Conservation (phyloP, 148 eudicot genomes). For the Dysphania ambrosioides region DNA sequence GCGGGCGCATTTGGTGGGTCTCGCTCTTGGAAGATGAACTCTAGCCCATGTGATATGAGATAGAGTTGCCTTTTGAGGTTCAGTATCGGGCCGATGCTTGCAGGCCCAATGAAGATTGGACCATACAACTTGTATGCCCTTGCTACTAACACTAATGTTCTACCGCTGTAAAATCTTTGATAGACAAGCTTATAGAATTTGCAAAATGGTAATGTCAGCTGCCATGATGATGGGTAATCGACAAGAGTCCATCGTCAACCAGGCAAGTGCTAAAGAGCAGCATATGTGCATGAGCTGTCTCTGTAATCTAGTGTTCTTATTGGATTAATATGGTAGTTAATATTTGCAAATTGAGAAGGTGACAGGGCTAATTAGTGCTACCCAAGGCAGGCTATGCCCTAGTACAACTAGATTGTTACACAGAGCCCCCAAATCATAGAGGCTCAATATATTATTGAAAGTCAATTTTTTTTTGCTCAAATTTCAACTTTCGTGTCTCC, state of each 20-base stretch:
- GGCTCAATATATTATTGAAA: background rate
- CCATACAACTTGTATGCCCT: background rate
- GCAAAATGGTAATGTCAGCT: conserved; percentile 1
- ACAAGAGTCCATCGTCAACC: conserved; percentile 20
- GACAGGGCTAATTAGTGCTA: background rate
- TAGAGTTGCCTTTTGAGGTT: no score
- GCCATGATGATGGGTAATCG: background rate
- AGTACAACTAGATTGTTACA: background rate
- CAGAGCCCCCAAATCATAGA: background rate
- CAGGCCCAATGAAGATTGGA: no score
- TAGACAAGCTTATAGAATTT: conserved; percentile 15
- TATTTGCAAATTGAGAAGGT: background rate
- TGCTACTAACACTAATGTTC: conserved; percentile 16
- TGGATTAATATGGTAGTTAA: conserved; percentile 10
- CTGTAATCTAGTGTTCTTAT: conserved; percentile 23
- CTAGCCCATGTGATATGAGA: no score
- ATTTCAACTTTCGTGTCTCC: no score
- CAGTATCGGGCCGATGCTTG: no score
- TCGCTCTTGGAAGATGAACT: no score
- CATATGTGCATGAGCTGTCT: conserved; percentile 22
- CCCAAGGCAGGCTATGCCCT: background rate
- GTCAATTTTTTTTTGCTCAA: no score
- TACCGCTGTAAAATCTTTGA: background rate
- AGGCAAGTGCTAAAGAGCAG: background rate
- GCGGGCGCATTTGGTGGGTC: no score